phyloP scores from a whole-genome alignment of 1,284 basidiomycete species.

The Testicularia cyperi region DNA sequence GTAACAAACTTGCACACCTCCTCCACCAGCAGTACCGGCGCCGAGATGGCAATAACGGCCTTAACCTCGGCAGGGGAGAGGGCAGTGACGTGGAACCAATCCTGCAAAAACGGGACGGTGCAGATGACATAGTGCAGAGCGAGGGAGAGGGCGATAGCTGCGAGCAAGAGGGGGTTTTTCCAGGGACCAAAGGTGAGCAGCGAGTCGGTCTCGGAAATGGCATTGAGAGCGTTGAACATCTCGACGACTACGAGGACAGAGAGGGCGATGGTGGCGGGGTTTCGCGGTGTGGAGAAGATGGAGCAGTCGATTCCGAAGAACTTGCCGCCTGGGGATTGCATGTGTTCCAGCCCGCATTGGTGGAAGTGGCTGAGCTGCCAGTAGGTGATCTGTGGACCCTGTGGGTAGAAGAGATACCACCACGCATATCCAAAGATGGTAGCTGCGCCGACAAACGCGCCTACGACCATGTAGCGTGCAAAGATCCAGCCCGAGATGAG shows the following conservation, averaged over 20 bases:
- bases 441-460: slow-evolving; percentile 87
- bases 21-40: slow-evolving; percentile 85
- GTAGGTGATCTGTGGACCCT: slow-evolving; percentile 89
- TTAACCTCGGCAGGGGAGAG: slow-evolving; percentile 91
- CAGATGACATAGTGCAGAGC: slow-evolving; percentile 87
- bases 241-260: slow-evolving; percentile 91
- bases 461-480: slow-evolving; percentile 90
- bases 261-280: slow-evolving; percentile 85
- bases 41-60: slow-evolving; percentile 84
- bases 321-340: slow-evolving; percentile 51
- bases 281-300: slow-evolving; percentile 85
- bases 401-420: slow-evolving; percentile 93
- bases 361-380: slow-evolving; percentile 76
- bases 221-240: slow-evolving; percentile 99
- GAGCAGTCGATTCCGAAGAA: slow-evolving; percentile 89
- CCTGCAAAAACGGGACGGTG: slow-evolving; percentile 64
- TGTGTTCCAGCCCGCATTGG: slow-evolving; percentile 65
- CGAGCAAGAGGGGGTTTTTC: slow-evolving; percentile 81
- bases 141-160: slow-evolving; percentile 78
- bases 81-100: slow-evolving; percentile 79
- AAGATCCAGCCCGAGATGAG: slow-evolving; percentile 91
- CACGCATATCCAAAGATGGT: slow-evolving; percentile 96
- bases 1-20: slow-evolving; percentile 64
- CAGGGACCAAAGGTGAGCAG: slow-evolving; percentile 83
- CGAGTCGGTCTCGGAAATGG: slow-evolving; percentile 95